Base-by-base conservation (phyloP, 2,329 filamentous ascomycete species). In the Neonectria magnoliae region DNA sequence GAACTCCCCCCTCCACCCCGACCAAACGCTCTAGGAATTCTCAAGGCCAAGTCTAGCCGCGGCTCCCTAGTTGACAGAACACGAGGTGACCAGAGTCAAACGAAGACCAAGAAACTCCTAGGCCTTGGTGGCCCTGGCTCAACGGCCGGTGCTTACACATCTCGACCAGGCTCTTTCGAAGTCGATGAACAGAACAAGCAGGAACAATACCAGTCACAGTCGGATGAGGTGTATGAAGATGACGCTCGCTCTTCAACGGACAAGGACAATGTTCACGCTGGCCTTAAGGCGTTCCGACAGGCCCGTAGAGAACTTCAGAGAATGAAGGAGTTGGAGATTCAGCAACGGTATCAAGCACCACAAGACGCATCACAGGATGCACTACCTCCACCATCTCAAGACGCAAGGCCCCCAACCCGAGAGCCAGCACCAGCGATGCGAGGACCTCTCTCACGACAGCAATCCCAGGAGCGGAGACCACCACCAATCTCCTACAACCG, bases 31-130 rank as follows among this genome's bases (percentile, higher is more conserved):
- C 80, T 93, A 25, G 88, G 86, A 22, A 87, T 92, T 59, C 79
- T 93, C 57, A 87, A 87, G 65, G 79, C 85, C 22, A 93, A 91
- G 78, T 85, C 89, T 4, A 94, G 91, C 75, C 84, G 86, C 20
- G 88, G 90, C 14, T 91, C 91, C 3, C 79, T 93, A 27, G 81
- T 84, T 27, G 85, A 85, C 18, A 78, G 83, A 52, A 81, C 81
- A 47, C 77, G 79, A 58, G 52, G 48, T 18, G 83, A 87, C 60
- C 72, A 62, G 7, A 79, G 78, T 9, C 84, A 80, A 63, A 77
- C 83, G 2, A 92, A 90, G 73, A 81, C 85, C 0, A 84, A 86
- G 76, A 91, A 89, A 77, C 85, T 90, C 75, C 82, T 90, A 11
- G 88, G 88, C 3, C 77, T 91, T 14, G 84, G 84, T 27, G 84